phyloP scores from a whole-genome alignment of 2,329 filamentous ascomycete genomes.

The Knoxdaviesia capensis region DNA sequence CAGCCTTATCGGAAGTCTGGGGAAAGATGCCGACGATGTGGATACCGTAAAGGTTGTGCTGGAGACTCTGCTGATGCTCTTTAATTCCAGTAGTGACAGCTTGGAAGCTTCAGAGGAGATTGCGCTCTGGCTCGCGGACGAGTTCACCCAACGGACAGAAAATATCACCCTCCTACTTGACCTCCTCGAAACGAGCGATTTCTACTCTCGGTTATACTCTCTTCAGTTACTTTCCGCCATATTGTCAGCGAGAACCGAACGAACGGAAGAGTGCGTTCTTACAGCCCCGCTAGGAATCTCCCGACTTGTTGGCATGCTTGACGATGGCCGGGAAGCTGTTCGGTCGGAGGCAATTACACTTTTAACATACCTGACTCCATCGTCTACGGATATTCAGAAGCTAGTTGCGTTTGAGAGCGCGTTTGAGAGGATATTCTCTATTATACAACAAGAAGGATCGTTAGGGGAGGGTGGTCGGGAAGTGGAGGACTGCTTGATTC shows the following conservation, averaged over 20 bases:
- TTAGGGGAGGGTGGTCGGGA: slow-evolving; percentile 65
- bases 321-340: slow-evolving; percentile 71
- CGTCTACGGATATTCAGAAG: slow-evolving; percentile 78
- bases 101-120: slow-evolving; percentile 93
- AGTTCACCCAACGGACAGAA: slow-evolving; percentile 94
- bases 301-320: slow-evolving; percentile 62
- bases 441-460: slow-evolving; percentile 67
- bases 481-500: slow-evolving; percentile 81
- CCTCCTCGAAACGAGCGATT: slow-evolving; percentile 70
- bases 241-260: slow-evolving; percentile 63
- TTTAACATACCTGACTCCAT: slow-evolving; percentile 71
- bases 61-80: slow-evolving; percentile 89
- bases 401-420: slow-evolving; percentile 89
- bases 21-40: slow-evolving; percentile 80
- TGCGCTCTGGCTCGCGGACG: slow-evolving; percentile 85
- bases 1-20: slow-evolving; percentile 66
- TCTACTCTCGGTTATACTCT: slow-evolving; percentile 80
- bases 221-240: slow-evolving; percentile 79
- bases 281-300: slow-evolving; percentile 76
- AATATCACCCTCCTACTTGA: slow-evolving; percentile 83
- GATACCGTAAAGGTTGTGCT: slow-evolving; percentile 91
- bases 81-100: slow-evolving; percentile 51
- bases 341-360: slow-evolving; percentile 77
- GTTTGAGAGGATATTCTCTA: slow-evolving; percentile 67
- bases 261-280: slow-evolving; percentile 87